Evolutionary conservation across 2,329 filamentous ascomycete genomes (phyloP), one percentile per base, ranked within the genome.

Genomic region (Fusarium sp.): DNA sequence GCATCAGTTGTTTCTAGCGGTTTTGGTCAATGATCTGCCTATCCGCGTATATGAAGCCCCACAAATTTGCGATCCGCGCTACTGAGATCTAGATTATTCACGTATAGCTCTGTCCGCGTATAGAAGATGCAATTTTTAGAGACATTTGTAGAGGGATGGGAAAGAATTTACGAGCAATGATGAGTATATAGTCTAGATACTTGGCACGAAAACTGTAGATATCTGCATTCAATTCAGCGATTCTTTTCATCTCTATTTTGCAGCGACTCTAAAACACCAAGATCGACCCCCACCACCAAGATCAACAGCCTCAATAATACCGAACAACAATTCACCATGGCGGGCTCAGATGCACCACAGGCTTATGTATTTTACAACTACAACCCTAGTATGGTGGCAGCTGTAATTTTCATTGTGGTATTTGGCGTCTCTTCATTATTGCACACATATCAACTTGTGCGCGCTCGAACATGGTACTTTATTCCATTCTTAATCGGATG

Each of bases 401-500:
- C 85, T 6, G 77, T 80, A 15, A 71, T 83, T 16, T 85, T 85
- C 51, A 76, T 81, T 15, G 74, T 78, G 6, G 55, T 86, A 20
- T 83, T 86, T 68, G 75, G 75, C 2, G 10, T 71, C 22, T 78
- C 84, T 8, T 79, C 81, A 1, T 42, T 77, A 0, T 56, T 81
- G 1, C 85, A 86, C 70, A 59, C 74, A 7, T 82, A 75, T 24
- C 83, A 83, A 54, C 70, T 86, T 34, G 25, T 81, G 25, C 75
- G 76, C 22, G 76, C 79, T 5, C 78, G 82, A 55, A 84, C 84
- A 11, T 87, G 85, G 84, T 88, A 85, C 73, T 83, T 86, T 70
- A 83, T 85, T 5, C 83, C 86, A 0, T 84, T 88, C 43, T 70
- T 84, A 6, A 77, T 88, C 25, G 86, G 87, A n/a, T 84, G 84